phyloP scores from a whole-genome alignment of 179 eudicot genomes.

The Beta macrorhiza region DNA sequence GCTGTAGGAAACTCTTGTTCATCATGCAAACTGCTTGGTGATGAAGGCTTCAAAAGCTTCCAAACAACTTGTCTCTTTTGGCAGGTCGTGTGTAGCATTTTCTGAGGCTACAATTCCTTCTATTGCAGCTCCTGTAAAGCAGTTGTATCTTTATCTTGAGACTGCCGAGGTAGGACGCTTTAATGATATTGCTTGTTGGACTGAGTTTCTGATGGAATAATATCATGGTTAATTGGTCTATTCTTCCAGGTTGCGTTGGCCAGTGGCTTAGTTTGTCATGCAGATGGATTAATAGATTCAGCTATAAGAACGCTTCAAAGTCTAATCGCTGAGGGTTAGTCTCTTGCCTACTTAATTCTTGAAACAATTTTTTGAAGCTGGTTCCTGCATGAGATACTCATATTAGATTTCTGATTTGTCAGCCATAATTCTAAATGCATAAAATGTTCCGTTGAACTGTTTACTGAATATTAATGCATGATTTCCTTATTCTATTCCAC shows the following conservation, averaged over 20 bases:
- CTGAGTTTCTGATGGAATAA: constrained; percentile 10
- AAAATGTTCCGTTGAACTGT: background rate
- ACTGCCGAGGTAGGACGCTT: constrained; percentile 61
- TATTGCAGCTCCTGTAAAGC: constrained; percentile 42
- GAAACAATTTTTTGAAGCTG: background rate
- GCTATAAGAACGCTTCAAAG: constrained; percentile 49
- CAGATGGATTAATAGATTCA: constrained; percentile 64
- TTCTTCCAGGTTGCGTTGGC: constrained; percentile 53
- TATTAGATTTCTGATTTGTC: background rate
- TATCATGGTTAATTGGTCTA: background rate
- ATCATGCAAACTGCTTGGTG: constrained; percentile 54
- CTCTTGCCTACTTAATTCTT: background rate
- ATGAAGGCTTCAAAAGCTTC: constrained; percentile 45
- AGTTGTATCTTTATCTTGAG: constrained; percentile 63
- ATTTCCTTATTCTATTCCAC: background rate
- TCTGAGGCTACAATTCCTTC: constrained; percentile 80
- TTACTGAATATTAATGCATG: background rate
- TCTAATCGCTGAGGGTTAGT: constrained; percentile 44
- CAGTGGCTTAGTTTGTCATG: constrained; percentile 60
- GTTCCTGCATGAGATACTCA: background rate
- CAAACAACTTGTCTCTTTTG: constrained; percentile 37
- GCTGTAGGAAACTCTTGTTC: constrained; percentile 71
- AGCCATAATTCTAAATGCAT: no score
- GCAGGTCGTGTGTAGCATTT: constrained; percentile 66
- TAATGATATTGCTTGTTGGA: constrained; percentile 4